Evolutionary conservation across 345 rosid species (phyloP).

Genomic region (Salix brachista): DNA sequence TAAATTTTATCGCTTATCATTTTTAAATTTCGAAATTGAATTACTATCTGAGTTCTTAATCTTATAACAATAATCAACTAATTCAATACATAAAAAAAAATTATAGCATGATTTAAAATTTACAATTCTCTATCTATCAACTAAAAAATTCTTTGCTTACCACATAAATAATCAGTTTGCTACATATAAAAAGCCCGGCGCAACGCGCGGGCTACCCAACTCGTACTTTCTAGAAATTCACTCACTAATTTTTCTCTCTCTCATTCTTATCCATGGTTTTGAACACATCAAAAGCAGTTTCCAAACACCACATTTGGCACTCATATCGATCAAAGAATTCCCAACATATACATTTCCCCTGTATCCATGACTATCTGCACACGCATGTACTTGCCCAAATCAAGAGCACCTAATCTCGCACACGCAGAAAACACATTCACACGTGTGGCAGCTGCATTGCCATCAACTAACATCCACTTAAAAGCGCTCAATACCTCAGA

Average conservation of each 20-base stretch:
- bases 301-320: slow-evolving; percentile 73
- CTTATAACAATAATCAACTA: too few relatives aligned
- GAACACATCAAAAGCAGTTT: slow-evolving; percentile 56
- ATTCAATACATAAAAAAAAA: too few relatives aligned
- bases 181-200: too few relatives aligned
- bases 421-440: slow-evolving; percentile 67
- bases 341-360: slow-evolving; percentile 53
- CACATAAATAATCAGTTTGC: too few relatives aligned
- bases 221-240: not conserved
- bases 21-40: too few relatives aligned
- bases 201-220: too few relatives aligned
- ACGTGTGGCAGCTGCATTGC: slow-evolving; percentile 49
- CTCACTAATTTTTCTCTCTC: not conserved
- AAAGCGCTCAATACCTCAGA: slow-evolving; percentile 51
- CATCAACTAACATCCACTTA: slow-evolving; percentile 55
- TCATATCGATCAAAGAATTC: slow-evolving; percentile 79
- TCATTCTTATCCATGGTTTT: slow-evolving; percentile 34
- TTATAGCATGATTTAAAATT: too few relatives aligned
- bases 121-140: too few relatives aligned
- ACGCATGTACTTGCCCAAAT: slow-evolving; percentile 56
- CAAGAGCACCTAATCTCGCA: slow-evolving; percentile 80
- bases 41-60: too few relatives aligned
- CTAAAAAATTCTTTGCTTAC: too few relatives aligned
- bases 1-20: too few relatives aligned
- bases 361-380: slow-evolving; percentile 51